Percentiles rank a stretch among this genome's conserved stretches.
Conservation (phyloP, 345 rosid genomes). For the Abelmoschus esculentus region DNA sequence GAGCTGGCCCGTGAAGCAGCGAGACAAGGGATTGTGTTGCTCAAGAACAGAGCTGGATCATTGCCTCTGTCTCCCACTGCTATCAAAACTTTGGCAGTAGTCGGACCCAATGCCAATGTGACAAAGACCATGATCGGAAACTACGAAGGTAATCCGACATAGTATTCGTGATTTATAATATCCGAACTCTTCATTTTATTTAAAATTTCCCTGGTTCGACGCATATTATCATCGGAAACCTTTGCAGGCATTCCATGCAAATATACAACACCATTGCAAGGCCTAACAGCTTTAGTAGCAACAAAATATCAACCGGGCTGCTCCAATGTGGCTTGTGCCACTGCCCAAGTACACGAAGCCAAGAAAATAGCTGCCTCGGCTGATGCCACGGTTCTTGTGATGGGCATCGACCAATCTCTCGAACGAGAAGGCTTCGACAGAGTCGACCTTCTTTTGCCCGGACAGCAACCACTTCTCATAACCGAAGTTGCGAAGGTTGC, state of each 20-base stretch:
- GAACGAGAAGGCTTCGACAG: slow-evolving; percentile 70
- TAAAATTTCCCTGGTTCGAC: too few species aligned
- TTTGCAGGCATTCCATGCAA: slow-evolving; percentile 67
- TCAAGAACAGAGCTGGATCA: slow-evolving; percentile 34
- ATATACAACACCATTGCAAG: slow-evolving; percentile 30
- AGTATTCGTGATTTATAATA: neutral
- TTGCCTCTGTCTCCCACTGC: slow-evolving; percentile 54
- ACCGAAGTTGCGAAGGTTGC: slow-evolving; percentile 58
- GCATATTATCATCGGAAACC: too few species aligned
- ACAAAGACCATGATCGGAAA: slow-evolving; percentile 30
- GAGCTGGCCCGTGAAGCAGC: slow-evolving; percentile 44
- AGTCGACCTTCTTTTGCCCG: slow-evolving; percentile 58
- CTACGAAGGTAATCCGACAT: slow-evolving; percentile 50
- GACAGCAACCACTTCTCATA: slow-evolving; percentile 56
- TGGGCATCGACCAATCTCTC: slow-evolving; percentile 71
- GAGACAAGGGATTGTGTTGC: too few species aligned
- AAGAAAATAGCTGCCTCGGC: slow-evolving; percentile 46
- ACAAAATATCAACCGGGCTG: slow-evolving; percentile 62
- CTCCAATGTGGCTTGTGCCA: slow-evolving; percentile 48
- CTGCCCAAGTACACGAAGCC: slow-evolving; percentile 49
- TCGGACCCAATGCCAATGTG: slow-evolving; percentile 86
- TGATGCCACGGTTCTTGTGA: slow-evolving; percentile 67
- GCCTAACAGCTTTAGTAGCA: slow-evolving; percentile 33
- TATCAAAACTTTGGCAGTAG: slow-evolving; percentile 59
- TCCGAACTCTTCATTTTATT: too few species aligned